These are phyloP conservation scores for Phytophthora sp. DNA, from an alignment of 352 stramenopile genomes.

Conservation along the genomic window DNA sequence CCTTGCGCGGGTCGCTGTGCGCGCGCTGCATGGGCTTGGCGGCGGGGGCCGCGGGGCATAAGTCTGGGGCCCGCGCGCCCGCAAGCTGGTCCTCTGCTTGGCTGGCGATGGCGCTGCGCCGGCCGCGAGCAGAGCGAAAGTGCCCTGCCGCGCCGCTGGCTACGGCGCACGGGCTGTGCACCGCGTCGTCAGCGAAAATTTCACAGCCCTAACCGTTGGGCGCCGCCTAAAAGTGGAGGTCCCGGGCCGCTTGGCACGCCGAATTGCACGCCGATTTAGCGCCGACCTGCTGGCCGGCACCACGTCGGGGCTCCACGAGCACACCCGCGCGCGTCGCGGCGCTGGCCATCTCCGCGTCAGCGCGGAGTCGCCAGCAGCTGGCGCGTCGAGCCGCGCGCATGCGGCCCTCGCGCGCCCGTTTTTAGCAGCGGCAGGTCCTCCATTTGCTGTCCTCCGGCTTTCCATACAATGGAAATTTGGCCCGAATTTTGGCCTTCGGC, in stretches of 20 bases:
- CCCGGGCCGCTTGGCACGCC: too few relatives aligned
- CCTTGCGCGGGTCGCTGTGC: not conserved
- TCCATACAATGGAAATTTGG: conserved; percentile 29
- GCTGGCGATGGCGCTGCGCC: too few relatives aligned
- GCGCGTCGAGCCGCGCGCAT: not conserved
- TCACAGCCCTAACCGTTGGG: conserved; percentile 65
- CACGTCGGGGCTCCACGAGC: too few relatives aligned
- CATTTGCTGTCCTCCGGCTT: conserved; percentile 30
- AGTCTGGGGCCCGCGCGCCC: too few relatives aligned
- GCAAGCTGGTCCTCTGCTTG: too few relatives aligned
- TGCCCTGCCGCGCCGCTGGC: conserved; percentile 13
- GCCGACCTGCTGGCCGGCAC: not conserved
- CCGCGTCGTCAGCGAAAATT: conserved; percentile 62
- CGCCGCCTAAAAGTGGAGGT: conserved; percentile 24
- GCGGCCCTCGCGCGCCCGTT: conserved; percentile 13
- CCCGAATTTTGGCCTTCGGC: conserved; percentile 16
- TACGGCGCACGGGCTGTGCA: conserved; percentile 31
- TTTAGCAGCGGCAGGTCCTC: conserved; percentile 23
- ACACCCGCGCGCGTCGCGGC: too few relatives aligned
- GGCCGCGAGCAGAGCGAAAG: conserved; percentile 28
- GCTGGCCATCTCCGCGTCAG: too few relatives aligned
- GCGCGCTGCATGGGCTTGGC: not conserved
- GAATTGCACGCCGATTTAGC: conserved; percentile 5
- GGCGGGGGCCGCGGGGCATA: not conserved
- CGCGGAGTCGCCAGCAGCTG: conserved; percentile 1